Evolutionary conservation across 148 eudicot species (phyloP).

Genomic region (Euryodendron excelsum): DNA sequence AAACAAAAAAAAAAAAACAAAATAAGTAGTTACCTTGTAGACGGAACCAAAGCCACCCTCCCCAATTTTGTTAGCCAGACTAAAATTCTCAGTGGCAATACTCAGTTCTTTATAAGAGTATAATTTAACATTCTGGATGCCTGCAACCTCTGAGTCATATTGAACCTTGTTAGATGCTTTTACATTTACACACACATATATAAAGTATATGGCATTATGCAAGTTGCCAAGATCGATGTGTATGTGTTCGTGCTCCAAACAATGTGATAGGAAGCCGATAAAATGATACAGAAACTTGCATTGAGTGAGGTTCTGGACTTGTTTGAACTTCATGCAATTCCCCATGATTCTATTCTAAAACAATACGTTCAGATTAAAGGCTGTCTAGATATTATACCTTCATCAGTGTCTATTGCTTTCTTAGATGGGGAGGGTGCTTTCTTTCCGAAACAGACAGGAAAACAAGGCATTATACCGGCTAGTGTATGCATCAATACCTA

Average conservation of each 20-base stretch:
- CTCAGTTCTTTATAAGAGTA: constrained; percentile 58
- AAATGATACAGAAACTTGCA: not conserved
- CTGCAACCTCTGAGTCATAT: constrained; percentile 41
- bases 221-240: not conserved
- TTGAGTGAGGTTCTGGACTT: not conserved
- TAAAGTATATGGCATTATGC: not conserved
- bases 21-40: constrained; percentile 54
- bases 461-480: constrained; percentile 35
- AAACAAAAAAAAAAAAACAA: not conserved
- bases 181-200: not conserved
- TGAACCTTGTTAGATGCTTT: constrained; percentile 18
- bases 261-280: not conserved
- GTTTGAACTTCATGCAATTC: not conserved
- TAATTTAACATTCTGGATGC: constrained; percentile 39
- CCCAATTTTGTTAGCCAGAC: constrained; percentile 61
- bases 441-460: constrained; percentile 26
- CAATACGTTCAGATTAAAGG: not conserved
- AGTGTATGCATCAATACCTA: not conserved
- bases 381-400: constrained; percentile 31
- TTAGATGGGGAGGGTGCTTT: constrained; percentile 20
- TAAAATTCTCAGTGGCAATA: constrained; percentile 60
- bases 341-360: not conserved
- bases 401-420: constrained; percentile 24
- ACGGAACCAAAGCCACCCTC: constrained; percentile 89
- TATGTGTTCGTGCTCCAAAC: not conserved